Evolutionary conservation across 805 yeast species (phyloP), one percentile per base, ranked within the genome.

Genomic region (Ogataea sp.): DNA sequence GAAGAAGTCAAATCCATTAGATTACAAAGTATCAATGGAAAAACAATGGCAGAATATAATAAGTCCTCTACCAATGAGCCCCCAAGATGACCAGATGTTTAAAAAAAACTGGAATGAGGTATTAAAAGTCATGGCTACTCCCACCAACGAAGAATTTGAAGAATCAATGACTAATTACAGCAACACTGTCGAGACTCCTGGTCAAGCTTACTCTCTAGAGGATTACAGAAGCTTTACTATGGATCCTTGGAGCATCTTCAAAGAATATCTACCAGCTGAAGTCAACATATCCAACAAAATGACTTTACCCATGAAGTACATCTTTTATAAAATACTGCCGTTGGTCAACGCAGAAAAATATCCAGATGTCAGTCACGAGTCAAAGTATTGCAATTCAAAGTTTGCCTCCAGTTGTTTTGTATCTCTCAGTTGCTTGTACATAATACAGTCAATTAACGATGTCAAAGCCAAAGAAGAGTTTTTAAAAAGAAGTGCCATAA

Each of bases 361-460:
- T 43, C 73, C 74, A 0, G 59, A 61, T 30, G 62, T 74, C 75
- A 74, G 75, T 0, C 66, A 64, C 34, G 47, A 70, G 37, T 48
- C 71, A 38, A 59, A 67, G 36, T 68, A 70, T 43, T 70, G 75
- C 45, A 73, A 70, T 47, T 65, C 65, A 40, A 69, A 67, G 40
- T 64, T 71, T 20, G 75, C 73, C 0, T 57, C 70, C 32, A 64
- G 71, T 48, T 71, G 77, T 39, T 69, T 71, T 44, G 62, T 71
- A 10, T 68, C 76, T 3, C 50, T 71, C n/a, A 68, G 74, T 3
- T 67, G 73, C 37, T 62, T 71, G 14, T 74, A 71, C 47, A 55
- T 70, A 13, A 67, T 45, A 4, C 40, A 42, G 16, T 42, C 37
- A 27, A 42, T 43, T 6, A 30, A 65, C 42, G 74, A 70, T 39